These are phyloP conservation scores for Phytopythium litorale DNA, from an alignment of 352 stramenopile species.

Conservation along the genomic window DNA sequence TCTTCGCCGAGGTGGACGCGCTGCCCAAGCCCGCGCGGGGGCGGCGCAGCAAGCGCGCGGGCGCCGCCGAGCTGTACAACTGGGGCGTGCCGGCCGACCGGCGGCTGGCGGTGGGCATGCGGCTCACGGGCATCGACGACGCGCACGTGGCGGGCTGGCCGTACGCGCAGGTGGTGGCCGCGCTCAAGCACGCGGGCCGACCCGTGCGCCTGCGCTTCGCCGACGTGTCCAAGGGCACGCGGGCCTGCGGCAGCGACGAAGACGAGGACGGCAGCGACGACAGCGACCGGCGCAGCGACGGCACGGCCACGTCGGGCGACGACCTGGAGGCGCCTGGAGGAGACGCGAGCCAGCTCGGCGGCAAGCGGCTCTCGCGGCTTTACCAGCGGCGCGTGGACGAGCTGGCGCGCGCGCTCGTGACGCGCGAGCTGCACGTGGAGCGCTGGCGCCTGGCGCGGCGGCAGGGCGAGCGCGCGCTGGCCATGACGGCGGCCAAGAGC, in stretches of 20 bases:
- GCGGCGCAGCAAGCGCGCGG: conserved; percentile 38
- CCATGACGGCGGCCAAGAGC: neutral
- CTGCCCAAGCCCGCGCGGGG: conserved; percentile 39
- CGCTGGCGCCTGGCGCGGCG: conserved; percentile 12
- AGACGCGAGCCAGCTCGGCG: neutral
- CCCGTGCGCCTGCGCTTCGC: conserved; percentile 54
- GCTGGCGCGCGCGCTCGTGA: conserved; percentile 13
- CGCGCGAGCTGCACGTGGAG: conserved; percentile 13
- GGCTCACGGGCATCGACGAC: conserved; percentile 50
- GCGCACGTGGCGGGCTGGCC: conserved; percentile 36
- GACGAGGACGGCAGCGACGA: conserved; percentile 14
- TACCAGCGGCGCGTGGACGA: conserved; percentile 5
- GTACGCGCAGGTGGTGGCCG: conserved; percentile 56
- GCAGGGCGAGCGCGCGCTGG: neutral
- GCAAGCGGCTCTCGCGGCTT: conserved; percentile 16
- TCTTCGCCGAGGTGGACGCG: conserved; percentile 63
- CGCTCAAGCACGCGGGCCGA: conserved; percentile 42
- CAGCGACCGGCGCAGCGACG: conserved; percentile 4
- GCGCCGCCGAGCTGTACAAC: conserved; percentile 65
- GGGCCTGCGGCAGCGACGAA: conserved; percentile 10
- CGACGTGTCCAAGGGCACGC: conserved; percentile 40
- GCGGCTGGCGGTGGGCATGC: conserved; percentile 57
- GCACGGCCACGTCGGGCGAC: conserved; percentile 1
- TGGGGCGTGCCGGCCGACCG: conserved; percentile 53
- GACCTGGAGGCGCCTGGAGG: neutral